Evolutionary conservation across 2,329 filamentous ascomycete species (phyloP).

Genomic region (Diplodia intermedia): DNA sequence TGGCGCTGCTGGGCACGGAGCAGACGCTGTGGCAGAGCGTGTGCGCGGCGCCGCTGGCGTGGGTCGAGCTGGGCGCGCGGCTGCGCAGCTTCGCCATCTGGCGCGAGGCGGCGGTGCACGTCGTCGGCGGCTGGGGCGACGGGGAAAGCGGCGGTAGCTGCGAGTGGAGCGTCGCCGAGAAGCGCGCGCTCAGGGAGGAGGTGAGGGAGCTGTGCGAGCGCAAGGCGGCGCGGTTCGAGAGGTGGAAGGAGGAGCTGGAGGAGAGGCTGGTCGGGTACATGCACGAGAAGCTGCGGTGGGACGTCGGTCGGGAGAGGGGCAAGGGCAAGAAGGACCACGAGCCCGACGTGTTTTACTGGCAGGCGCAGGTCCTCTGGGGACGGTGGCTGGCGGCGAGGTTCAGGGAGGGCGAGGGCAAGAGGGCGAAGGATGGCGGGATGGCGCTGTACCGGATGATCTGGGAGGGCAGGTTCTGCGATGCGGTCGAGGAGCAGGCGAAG

Average conservation of each 20-base stretch:
- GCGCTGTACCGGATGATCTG: constrained; percentile 53
- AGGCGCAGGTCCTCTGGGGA: constrained; percentile 55
- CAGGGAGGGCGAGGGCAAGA: constrained; percentile 48
- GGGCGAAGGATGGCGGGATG: constrained; percentile 55
- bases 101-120: constrained; percentile 55
- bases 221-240: constrained; percentile 41
- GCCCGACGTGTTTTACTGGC: constrained; percentile 60
- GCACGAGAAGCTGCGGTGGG: constrained; percentile 41
- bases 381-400: constrained; percentile 56
- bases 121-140: constrained; percentile 50
- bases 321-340: constrained; percentile 52
- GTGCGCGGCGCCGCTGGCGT: constrained; percentile 51
- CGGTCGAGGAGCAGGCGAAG: constrained; percentile 43
- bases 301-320: constrained; percentile 45
- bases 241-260: constrained; percentile 35
- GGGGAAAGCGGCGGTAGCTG: constrained; percentile 29
- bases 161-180: constrained; percentile 34
- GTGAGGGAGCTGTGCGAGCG: constrained; percentile 43
- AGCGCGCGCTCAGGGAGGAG: constrained; percentile 37
- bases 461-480: constrained; percentile 54
- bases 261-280: constrained; percentile 40
- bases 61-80: constrained; percentile 56
- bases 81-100: constrained; percentile 56
- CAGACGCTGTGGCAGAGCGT: constrained; percentile 56
- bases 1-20: constrained; percentile 56